Base-by-base conservation (phyloP, 164 flowering plant species). In the Litsea cubeba region DNA sequence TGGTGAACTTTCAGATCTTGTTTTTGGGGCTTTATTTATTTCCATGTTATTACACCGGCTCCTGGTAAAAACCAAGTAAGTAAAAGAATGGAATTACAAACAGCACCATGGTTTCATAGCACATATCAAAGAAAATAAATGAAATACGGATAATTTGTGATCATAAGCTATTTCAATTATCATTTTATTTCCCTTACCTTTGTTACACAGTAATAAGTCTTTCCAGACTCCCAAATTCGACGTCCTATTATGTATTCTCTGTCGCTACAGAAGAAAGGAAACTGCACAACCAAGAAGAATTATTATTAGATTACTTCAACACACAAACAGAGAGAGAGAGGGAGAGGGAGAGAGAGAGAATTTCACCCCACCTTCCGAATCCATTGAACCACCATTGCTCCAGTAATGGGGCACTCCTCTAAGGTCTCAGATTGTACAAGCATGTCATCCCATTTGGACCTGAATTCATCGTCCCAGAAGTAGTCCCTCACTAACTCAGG, bases 401-500 rank as follows among this genome's bases (percentile, higher is more conserved):
- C 73, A 1, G 64, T 71, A 3, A 3, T 57, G 22, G 62, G 64
- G 46, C 73, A 71, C 40, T 71, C 73, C n/a, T 57, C 73, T 18
- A 71, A 26, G 12, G 64, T 71, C 23, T 18, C 40, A 57, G 64
- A 54, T 20, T 75, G 18, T 22, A 78, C 49, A 69, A 89, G 88
- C 96, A 90, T 88, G 73, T 87, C 84, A 82, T 91, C 96, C 94
- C 94, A 91, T 72, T 87, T 80, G 0, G 79, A 22, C 65, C 96
- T 79, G 74, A 91, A 91, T 23, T 81, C 84, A 77, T 91, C 94
- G 71, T 91, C 96, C 92, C 94, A 91, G 71, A 89, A 90, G 76
- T 90, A 91, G 73, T 91, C 92, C 77, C 90, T 87, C 57, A 90
- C 79, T 69, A 87, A 25, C 77, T 91, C 92, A 5, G 96, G 89